Percentiles rank a stretch among this genome's conserved stretches.
These are phyloP conservation scores for Phytopythium ostracodes DNA, from an alignment of 352 stramenopile genomes.

Conservation along the genomic window DNA sequence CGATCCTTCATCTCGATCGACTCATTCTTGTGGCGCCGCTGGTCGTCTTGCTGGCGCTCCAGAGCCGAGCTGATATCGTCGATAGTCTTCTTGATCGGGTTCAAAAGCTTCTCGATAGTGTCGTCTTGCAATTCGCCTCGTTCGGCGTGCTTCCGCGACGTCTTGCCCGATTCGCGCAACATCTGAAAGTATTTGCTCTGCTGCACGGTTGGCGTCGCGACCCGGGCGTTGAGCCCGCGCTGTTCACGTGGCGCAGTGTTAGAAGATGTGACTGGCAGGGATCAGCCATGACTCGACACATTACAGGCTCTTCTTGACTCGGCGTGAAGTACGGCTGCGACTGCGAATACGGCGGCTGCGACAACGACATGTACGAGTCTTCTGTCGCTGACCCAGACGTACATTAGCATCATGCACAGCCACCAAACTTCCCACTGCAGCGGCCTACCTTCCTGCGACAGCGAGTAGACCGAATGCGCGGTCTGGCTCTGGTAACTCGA, in stretches of 20 bases:
- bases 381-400: constrained; percentile 11
- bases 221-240: background rate
- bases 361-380: constrained; percentile 32
- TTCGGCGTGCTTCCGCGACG: background rate
- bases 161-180: constrained; percentile 1
- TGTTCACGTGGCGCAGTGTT: background rate
- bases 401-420: too few species aligned
- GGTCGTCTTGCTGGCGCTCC: constrained; percentile 4
- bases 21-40: constrained; percentile 2
- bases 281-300: background rate
- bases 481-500: constrained; percentile 11
- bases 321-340: constrained; percentile 25
- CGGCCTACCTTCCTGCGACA: constrained; percentile 32
- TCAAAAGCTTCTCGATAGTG: background rate
- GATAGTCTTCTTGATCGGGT: constrained; percentile 4
- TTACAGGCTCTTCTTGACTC: constrained; percentile 20
- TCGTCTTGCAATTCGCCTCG: background rate
- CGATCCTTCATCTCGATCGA: constrained; percentile 12
- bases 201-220: background rate
- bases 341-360: constrained; percentile 37
- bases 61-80: background rate
- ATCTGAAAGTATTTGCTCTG: constrained; percentile 14
- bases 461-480: constrained; percentile 2
- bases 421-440: background rate
- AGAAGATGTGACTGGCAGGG: background rate